phyloP scores from a whole-genome alignment of 139 green algal species.

The Astrephomene gubernaculifera region DNA sequence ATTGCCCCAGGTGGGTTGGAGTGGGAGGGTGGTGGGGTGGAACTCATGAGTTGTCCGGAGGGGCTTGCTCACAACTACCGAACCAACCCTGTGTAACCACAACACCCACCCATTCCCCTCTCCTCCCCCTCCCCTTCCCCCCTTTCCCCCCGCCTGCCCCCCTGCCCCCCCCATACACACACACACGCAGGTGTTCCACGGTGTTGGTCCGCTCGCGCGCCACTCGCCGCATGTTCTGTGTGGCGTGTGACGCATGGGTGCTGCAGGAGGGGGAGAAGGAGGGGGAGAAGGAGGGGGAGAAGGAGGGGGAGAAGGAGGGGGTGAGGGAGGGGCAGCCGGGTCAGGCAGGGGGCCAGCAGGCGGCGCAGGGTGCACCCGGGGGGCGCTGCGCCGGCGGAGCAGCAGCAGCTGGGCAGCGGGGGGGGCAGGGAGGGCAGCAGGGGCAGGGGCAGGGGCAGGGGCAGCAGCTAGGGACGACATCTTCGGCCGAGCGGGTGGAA shows the following conservation, averaged over 20 bases:
- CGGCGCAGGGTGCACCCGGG: not conserved
- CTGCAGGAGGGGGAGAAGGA: not conserved
- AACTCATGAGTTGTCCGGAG: not conserved
- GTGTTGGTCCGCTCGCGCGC: constrained; percentile 25
- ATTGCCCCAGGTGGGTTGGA: constrained; percentile 41
- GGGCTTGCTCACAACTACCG: not conserved
- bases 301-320: not conserved
- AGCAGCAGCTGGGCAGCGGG: not conserved
- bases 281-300: not conserved
- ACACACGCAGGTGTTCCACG: constrained; percentile 21
- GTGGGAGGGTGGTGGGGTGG: not conserved
- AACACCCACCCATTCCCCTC: not conserved
- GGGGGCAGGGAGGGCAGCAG: not conserved
- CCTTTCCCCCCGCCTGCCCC: not conserved
- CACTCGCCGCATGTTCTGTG: constrained; percentile 43
- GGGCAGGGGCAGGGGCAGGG: not conserved
- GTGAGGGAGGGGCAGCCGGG: not conserved
- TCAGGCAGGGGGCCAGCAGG: not conserved
- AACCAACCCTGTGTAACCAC: not conserved
- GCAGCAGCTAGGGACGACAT: not conserved
- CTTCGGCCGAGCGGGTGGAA: not conserved
- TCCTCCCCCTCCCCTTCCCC: not conserved
- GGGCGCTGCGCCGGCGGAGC: not conserved
- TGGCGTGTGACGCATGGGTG: constrained; percentile 39
- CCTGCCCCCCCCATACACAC: not conserved